These are phyloP conservation scores for Globisporangium ultimum DNA, from an alignment of 352 stramenopile genomes.

Conservation along the genomic window DNA sequence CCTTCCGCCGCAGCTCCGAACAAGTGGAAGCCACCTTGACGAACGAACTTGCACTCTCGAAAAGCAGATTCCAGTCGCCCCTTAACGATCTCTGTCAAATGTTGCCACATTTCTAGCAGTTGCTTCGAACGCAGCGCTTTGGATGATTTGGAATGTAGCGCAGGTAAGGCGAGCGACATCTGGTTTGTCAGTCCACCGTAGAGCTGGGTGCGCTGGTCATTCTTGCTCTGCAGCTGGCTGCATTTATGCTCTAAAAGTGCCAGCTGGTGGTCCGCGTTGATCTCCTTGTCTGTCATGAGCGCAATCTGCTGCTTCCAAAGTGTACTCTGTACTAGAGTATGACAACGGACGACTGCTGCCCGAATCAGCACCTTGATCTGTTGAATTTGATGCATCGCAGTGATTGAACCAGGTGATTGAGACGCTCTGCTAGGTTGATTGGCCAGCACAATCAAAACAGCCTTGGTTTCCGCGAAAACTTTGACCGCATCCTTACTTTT, in stretches of 20 bases:
- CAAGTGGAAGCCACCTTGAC: constrained; percentile 6
- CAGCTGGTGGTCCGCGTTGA: neutral
- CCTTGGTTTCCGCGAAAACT: neutral
- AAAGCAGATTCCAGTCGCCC: constrained; percentile 9
- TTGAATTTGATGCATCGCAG: constrained; percentile 7
- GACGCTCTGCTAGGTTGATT: neutral
- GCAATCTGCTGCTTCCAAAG: constrained; percentile 4
- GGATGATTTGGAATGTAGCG: neutral
- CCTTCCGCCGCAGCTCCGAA: constrained; percentile 7
- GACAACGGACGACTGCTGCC: constrained; percentile 4
- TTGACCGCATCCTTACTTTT: neutral
- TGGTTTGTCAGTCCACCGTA: constrained; percentile 7
- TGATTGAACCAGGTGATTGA: neutral
- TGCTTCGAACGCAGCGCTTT: constrained; percentile 8
- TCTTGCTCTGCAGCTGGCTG: neutral
- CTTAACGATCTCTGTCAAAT: constrained; percentile 7
- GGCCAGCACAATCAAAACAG: neutral
- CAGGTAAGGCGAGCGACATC: neutral
- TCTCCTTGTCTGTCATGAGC: constrained; percentile 3
- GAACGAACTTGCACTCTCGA: neutral
- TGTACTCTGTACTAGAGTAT: neutral
- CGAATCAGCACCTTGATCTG: constrained; percentile 2
- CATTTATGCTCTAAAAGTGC: neutral
- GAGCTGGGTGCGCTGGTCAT: neutral
- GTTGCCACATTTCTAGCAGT: constrained; percentile 8